Conservation (phyloP, 2,329 filamentous ascomycete species). For the Aspergillus uvarum region DNA sequence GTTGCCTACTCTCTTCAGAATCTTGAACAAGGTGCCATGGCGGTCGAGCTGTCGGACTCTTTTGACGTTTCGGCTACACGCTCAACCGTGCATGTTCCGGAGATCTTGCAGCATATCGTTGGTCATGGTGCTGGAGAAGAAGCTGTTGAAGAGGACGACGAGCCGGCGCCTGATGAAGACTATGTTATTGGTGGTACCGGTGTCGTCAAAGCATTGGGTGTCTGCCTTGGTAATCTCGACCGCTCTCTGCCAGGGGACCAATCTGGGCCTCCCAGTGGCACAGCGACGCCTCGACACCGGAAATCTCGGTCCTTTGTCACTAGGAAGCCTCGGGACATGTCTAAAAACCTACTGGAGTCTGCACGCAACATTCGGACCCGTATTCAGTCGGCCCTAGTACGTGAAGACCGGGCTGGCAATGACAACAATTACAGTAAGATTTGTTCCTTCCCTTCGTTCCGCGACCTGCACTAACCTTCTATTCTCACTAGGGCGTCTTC, state of each 20-base stretch:
- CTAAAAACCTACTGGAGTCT: conserved; percentile 80
- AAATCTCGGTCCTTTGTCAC: conserved; percentile 52
- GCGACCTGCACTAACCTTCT: conserved; percentile 2
- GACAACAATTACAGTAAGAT: conserved; percentile 74
- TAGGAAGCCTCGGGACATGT: conserved; percentile 83
- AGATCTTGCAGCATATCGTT: conserved; percentile 83
- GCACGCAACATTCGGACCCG: conserved; percentile 84
- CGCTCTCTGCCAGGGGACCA: conserved; percentile 47
- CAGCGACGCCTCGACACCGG: conserved; percentile 54
- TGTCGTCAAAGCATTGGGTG: conserved; percentile 88
- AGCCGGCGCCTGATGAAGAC: conserved; percentile 79
- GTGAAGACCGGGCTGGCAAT: conserved; percentile 69
- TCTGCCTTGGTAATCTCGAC: conserved; percentile 79
- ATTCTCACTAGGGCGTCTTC: conserved; percentile 60
- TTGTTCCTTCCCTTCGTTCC: conserved; percentile 22
- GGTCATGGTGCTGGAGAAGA: conserved; percentile 62
- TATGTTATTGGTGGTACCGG: conserved; percentile 96
- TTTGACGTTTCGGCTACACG: conserved; percentile 48
- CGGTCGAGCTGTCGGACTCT: conserved; percentile 53
- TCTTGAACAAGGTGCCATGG: conserved; percentile 74
- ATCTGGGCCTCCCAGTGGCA: conserved; percentile 51
- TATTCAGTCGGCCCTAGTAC: conserved; percentile 77
- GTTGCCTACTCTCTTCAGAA: conserved; percentile 92
- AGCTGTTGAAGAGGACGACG: conserved; percentile 58
- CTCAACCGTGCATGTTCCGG: conserved; percentile 64